Evolutionary conservation across 768 basidiomycete genomes (phyloP).

Genomic region (Serendipita vermifera): DNA sequence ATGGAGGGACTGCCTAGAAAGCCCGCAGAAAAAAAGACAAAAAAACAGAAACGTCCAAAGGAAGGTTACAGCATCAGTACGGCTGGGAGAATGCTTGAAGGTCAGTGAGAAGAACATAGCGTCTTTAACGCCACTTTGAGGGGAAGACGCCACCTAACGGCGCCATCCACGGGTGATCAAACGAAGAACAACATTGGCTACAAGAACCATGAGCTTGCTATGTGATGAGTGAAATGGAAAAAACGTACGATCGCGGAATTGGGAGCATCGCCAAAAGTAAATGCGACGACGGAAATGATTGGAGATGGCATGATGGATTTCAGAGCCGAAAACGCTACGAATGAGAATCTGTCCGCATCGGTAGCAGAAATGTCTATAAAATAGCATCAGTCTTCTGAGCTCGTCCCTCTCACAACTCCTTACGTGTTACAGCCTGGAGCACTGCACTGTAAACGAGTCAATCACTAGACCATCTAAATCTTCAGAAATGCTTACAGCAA

Average conservation of each 20-base stretch:
- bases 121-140: no score
- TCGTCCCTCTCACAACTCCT: not conserved
- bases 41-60: slow-evolving; percentile 6
- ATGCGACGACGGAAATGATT: slow-evolving; percentile 3
- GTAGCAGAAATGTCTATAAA: slow-evolving; percentile 5
- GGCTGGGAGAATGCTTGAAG: no score
- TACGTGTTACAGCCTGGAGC: slow-evolving; percentile 7
- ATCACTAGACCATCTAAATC: not conserved
- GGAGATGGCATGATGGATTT: slow-evolving; percentile 7
- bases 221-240: not conserved
- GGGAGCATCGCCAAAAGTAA: slow-evolving; percentile 7
- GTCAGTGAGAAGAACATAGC: no score
- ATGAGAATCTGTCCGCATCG: slow-evolving; percentile 7
- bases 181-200: slow-evolving; percentile 1
- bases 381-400: no score
- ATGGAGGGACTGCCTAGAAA: no score
- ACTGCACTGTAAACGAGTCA: not conserved
- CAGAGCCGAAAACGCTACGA: slow-evolving; percentile 9
- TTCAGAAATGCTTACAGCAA: not conserved
- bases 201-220: not conserved
- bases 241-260: not conserved
- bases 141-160: not conserved
- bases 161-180: slow-evolving; percentile 2
- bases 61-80: no score
- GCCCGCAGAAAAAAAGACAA: slow-evolving; percentile 6